Evolutionary conservation across 2,329 filamentous ascomycete species (phyloP), one percentile per base, ranked within the genome.

Genomic region (Juglanconis sp.): DNA sequence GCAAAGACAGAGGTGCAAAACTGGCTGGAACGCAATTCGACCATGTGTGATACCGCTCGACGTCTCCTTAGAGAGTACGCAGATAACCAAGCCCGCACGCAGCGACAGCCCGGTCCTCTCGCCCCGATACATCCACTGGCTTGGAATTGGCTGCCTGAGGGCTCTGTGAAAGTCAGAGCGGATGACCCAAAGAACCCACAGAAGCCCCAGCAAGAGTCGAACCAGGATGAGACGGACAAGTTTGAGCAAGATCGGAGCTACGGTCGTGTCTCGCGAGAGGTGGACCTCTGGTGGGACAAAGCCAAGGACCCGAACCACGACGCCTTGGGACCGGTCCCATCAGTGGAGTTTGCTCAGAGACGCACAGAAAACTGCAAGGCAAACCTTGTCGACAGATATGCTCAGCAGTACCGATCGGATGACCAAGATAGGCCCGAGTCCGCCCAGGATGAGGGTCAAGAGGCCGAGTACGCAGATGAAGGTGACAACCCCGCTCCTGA

Each of bases 281-380:
- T 88, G 54, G 86, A 88, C 68, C 79, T 78, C 2, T 88, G 86
- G 86, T 88, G 86, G 85, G 77, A 84, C 49, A 79, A 78, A 52
- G 82, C 82, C 47, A 79, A 84, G 46, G 83, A 87, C 62, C 81
- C 81, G 2, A 87, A 87, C 66, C 82, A 82, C 61, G 82, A 84
- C 46, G 79, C 81, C 30, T 86, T 83, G 80, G 78, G 84, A 0
- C 76, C 76, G 1, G 87, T 87, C 82, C 84, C 84, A 3, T 80
- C 82, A 2, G 80, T 87, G 17, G 83, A 86, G 60, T 81, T 82
- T 65, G 85, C 85, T 0, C 80, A 83, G 64, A 77, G 79, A 53
- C 77, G 83, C 40, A 82, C 83, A 5, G 80, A 83, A 63, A 79
- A 82, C 65, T 87, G 83, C 71, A 84, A 84, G 65, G 80, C 81